Base-by-base conservation (phyloP, 768 basidiomycete genomes). In the Pulveroboletus frians region DNA sequence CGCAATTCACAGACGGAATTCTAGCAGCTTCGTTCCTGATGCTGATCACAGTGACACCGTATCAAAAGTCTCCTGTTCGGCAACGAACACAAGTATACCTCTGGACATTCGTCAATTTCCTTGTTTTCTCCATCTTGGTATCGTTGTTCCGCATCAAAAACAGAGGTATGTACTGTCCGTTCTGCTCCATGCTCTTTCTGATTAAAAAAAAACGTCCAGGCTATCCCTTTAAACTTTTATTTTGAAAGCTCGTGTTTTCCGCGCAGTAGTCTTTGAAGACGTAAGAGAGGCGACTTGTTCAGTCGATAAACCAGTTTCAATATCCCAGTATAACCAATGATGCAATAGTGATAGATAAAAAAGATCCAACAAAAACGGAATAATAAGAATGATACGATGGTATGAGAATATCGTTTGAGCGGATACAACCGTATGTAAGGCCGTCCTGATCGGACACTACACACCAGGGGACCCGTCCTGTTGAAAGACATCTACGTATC, bases 131-230 rank as follows among this genome's bases (percentile, higher is more conserved):
- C 32, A 75, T 93, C 53, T 74, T 98, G 34, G 69, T 96, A 31
- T 88, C 87, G 26, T 62, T 97, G 39, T 98, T 98, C 76, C 80
- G 81, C 60, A 71, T 93, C 53, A 98, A 98, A 74, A 95, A 96
- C 67, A 77, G 82, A 71, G 88, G 92, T 89, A 44, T n/a, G 56
- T 45, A 14, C 64, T 9, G 23, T 45, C 39, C 14, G 17, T 34
- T 46, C 8, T 15, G n/a, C 30, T 30, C 17, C 18, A 17, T 37
- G 30, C 36, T 30, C 3, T 51, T 40, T 11, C 41, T 58, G 26
- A 46, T 41, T 27, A 13, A 14, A 42, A 41, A 13, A 14, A 42
- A 41, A 34, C 15, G 23, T 52, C 13, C 53, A 88, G 87, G 83
- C 30, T 91, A 92, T 66, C 88, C 88, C 30, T 90, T 89, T 77